phyloP scores from a whole-genome alignment of 768 basidiomycete species.

The Lanmaoa rubissima region DNA sequence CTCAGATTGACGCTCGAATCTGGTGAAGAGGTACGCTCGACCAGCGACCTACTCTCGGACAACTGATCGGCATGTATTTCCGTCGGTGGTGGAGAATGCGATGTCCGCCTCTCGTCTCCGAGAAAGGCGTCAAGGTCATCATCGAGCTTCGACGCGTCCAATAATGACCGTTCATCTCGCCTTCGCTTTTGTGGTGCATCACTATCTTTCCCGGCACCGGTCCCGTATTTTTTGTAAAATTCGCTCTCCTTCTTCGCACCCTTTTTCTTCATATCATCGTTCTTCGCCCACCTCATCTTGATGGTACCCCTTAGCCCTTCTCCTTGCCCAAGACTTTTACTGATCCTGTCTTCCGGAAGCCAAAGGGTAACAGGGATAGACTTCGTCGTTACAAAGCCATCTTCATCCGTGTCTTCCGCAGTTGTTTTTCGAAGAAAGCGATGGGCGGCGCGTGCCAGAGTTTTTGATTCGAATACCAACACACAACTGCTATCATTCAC shows the following conservation, averaged over 20 bases:
- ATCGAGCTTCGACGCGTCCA: conserved; percentile 50
- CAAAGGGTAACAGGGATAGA: conserved; percentile 71
- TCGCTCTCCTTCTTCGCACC: conserved; percentile 71
- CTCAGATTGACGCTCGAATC: conserved; percentile 42
- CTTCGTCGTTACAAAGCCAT: conserved; percentile 61
- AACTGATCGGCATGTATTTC: conserved; percentile 72
- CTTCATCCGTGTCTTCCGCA: conserved; percentile 49
- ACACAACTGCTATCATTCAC: conserved; percentile 82
- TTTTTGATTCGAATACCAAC: conserved; percentile 63
- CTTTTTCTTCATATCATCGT: conserved; percentile 72
- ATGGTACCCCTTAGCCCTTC: conserved; percentile 65
- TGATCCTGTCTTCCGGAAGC: conserved; percentile 80
- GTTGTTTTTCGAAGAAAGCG: conserved; percentile 49
- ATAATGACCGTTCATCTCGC: conserved; percentile 32
- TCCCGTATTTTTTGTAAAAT: conserved; percentile 78
- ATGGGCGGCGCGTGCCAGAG: conserved; percentile 52
- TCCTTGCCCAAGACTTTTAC: conserved; percentile 64
- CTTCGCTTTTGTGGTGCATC: conserved; percentile 39
- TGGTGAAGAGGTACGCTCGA: conserved; percentile 54
- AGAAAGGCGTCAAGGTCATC: conserved; percentile 71
- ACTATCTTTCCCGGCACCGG: conserved; percentile 58
- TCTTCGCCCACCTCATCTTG: conserved; percentile 73
- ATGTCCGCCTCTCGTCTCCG: conserved; percentile 40
- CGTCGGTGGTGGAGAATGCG: conserved; percentile 49
- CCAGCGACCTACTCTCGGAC: conserved; percentile 47